Base-by-base conservation (phyloP, 1,284 basidiomycete species). In the Moesziomyces sp. region DNA sequence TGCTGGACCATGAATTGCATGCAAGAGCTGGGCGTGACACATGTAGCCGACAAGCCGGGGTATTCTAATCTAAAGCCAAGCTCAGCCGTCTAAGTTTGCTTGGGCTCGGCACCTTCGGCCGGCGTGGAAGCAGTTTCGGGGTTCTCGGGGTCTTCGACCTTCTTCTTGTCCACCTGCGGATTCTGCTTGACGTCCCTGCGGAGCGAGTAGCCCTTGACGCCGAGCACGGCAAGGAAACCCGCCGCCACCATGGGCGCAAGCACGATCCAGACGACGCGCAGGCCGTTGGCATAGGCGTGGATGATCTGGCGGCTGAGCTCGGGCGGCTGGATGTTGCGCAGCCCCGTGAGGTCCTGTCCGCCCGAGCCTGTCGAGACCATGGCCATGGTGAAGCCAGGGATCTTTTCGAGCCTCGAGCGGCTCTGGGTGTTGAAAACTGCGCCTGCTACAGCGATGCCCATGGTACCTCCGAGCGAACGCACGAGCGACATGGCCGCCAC, bases 261-360 rank as follows among this genome's bases (percentile, higher is more conserved):
- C 19, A 91, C 88, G 59, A 92, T 81, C 92, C 92, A 94, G 57
- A 93, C 90, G 45, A 86, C 88, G 67, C 87, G 86, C 43, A 93
- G 89, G 0, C 91, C 88, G 50, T 88, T 84, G 3, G 91, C 87
- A 84, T 91, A 93, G 0, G 91, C 91, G 54, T 90, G 86, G 46
- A 91, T 88, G 3, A 93, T 86, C 45, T 87, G 85, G 23, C 86
- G 52, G 21, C 83, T 77, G 6, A 86, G 64, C 38, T 75, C 78
- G 3, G 70, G 66, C 1, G 85, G 85, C 71, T 85, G 66, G 13
- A 77, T 68, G 21, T 76, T 43, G 11, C 53, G 46, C 38, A 76
- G 50, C 1, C 58, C 58, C 4, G 65, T 71, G 16, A 74, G 43
- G 46, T 81, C 76, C 35, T 69, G 72, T 11, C 58, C 72, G 3